Percentiles rank a stretch among this genome's conserved stretches.
Evolutionary conservation across 2,329 filamentous ascomycete species (phyloP).

Genomic region (Teratosphaeria destructans): DNA sequence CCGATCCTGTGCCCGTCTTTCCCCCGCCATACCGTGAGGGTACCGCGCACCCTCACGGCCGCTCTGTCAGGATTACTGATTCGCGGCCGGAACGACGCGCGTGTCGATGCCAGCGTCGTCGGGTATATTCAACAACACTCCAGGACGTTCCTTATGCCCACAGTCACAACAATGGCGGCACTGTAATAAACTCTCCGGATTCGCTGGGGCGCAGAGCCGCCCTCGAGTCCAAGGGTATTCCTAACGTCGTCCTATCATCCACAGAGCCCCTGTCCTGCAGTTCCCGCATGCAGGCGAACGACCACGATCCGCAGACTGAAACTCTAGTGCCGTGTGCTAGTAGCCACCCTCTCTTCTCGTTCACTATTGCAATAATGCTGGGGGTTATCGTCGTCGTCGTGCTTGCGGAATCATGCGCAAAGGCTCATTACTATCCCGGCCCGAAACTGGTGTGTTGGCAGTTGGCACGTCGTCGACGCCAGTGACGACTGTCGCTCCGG

Average conservation of each 20-base stretch:
- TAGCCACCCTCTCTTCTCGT: not conserved
- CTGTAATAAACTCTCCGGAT: not conserved
- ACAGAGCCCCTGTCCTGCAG: not conserved
- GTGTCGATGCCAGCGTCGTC: not conserved
- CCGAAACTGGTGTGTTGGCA: not conserved
- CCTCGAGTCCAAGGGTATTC: not conserved
- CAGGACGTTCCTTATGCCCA: not conserved
- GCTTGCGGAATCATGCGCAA: not conserved
- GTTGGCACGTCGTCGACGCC: not conserved
- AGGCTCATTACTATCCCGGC: not conserved
- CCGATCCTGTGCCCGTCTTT: conserved; percentile 17
- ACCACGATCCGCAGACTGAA: not conserved
- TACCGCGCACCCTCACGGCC: not conserved
- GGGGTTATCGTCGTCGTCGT: not conserved
- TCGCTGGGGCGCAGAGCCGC: not conserved
- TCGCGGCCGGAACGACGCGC: not conserved
- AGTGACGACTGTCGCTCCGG: not conserved
- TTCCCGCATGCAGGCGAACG: not conserved
- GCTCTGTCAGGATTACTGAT: not conserved
- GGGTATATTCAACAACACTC: not conserved
- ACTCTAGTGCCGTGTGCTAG: not conserved
- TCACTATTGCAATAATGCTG: not conserved
- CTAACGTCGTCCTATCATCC: not conserved
- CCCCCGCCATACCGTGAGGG: conserved; percentile 2
- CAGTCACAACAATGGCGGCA: not conserved